A percentile compares a stretch with the other conserved stretches of the same genome.
Evolutionary conservation across 2,329 filamentous ascomycete species (phyloP).

Genomic region (Pestalotiopsis sp.): DNA sequence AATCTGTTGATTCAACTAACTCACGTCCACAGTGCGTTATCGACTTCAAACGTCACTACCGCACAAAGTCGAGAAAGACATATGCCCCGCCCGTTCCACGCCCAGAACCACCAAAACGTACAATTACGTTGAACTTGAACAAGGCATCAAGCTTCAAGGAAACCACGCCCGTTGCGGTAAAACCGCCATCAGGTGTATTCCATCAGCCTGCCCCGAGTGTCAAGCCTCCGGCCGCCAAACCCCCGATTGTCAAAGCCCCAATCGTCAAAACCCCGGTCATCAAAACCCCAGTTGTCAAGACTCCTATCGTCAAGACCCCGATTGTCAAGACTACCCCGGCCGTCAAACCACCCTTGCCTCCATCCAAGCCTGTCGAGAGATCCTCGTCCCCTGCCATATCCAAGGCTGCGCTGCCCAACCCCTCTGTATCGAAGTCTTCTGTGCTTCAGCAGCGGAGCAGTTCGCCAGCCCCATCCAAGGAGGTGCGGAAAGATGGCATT

Average conservation of each 20-base stretch:
- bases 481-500: constrained; percentile 29
- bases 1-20: not conserved
- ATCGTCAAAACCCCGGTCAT: too few relatives aligned
- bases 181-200: constrained; percentile 15
- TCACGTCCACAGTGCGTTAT: constrained; percentile 19
- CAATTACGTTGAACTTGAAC: constrained; percentile 36
- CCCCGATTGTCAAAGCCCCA: too few relatives aligned
- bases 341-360: not conserved
- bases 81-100: constrained; percentile 22
- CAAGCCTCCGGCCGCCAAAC: not conserved
- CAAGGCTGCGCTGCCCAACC: not conserved
- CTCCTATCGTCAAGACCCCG: not conserved
- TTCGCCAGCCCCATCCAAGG: constrained; percentile 11
- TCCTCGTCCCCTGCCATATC: not conserved
- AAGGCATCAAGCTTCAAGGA: constrained; percentile 25
- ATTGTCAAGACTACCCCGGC: constrained; percentile 8
- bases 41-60: constrained; percentile 28
- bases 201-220: constrained; percentile 11
- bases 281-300: too few relatives aligned
- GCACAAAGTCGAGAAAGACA: constrained; percentile 28
- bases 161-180: constrained; percentile 18
- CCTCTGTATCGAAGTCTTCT: not conserved
- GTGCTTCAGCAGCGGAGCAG: not conserved
- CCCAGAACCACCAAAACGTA: constrained; percentile 32
- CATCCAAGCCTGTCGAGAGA: not conserved